phyloP scores from a whole-genome alignment of 2,329 filamentous ascomycete genomes.

The Sporothrix humicola region DNA sequence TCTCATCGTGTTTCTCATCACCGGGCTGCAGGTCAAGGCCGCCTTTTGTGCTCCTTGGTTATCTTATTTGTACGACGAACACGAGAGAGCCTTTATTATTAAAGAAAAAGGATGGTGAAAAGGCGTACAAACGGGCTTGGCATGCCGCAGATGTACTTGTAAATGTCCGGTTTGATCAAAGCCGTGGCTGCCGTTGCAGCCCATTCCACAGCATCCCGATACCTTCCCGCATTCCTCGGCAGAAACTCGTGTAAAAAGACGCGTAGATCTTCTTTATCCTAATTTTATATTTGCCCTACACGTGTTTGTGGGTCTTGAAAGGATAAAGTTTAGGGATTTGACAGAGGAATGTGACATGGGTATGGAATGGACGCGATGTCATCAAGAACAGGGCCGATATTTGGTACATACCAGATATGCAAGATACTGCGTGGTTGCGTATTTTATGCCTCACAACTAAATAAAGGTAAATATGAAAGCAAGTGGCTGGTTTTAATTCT shows the following conservation, averaged over 20 bases:
- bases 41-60: background rate
- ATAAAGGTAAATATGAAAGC: too few species aligned
- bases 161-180: background rate
- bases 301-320: background rate
- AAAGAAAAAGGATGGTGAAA: too few species aligned
- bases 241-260: background rate
- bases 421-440: too few species aligned
- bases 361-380: background rate
- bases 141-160: background rate
- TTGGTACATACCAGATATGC: too few species aligned
- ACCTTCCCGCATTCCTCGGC: slow-evolving; percentile 12
- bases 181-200: background rate
- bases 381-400: too few species aligned
- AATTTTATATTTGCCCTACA: slow-evolving; percentile 3
- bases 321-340: background rate
- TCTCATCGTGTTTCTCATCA: background rate
- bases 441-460: too few species aligned
- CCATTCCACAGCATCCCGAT: slow-evolving; percentile 3
- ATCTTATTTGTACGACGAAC: background rate
- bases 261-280: background rate
- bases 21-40: background rate
- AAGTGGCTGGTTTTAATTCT: too few species aligned
- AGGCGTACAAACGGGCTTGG: background rate
- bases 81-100: background rate
- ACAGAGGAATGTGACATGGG: background rate